Conservation (phyloP, 1,139 yeast species). For the Lodderomyces pseudojiufengensis region DNA sequence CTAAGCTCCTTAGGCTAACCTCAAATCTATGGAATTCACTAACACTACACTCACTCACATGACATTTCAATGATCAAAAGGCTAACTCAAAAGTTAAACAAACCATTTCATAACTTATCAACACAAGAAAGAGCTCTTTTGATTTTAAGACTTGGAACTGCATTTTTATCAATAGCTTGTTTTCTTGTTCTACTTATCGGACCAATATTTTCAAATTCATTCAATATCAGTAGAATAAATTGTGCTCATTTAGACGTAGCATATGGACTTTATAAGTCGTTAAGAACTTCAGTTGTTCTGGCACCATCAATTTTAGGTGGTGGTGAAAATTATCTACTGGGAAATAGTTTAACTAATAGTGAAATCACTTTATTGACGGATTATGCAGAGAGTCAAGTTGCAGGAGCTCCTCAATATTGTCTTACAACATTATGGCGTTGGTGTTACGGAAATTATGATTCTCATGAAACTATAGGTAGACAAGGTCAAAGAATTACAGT, state of each 20-base stretch:
- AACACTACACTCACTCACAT: no score
- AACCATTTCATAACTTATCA: constrained; percentile 27
- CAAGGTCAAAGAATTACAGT: constrained; percentile 7
- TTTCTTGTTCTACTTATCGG: constrained; percentile 27
- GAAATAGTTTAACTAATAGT: constrained; percentile 45
- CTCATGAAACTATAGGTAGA: constrained; percentile 15
- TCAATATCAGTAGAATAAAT: constrained; percentile 38
- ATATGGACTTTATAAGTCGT: constrained; percentile 46
- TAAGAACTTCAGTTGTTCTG: constrained; percentile 34
- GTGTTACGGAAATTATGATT: constrained; percentile 45
- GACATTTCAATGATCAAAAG: no score
- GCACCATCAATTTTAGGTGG: constrained; percentile 17
- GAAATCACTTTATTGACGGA: constrained; percentile 45
- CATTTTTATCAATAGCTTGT: constrained; percentile 14
- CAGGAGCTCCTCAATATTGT: constrained; percentile 49
- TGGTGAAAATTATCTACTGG: constrained; percentile 5
- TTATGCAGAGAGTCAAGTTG: constrained; percentile 48
- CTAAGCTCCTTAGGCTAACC: no score
- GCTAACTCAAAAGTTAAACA: no score
- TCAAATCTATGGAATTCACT: no score
- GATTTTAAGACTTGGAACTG: constrained; percentile 24
- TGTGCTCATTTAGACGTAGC: constrained; percentile 52
- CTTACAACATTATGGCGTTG: constrained; percentile 40
- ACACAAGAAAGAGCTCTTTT: constrained; percentile 30
- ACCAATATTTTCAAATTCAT: constrained; percentile 19